These are phyloP conservation scores for Beauveria sp. DNA, from an alignment of 2,329 filamentous ascomycete species.

Conservation along the genomic window DNA sequence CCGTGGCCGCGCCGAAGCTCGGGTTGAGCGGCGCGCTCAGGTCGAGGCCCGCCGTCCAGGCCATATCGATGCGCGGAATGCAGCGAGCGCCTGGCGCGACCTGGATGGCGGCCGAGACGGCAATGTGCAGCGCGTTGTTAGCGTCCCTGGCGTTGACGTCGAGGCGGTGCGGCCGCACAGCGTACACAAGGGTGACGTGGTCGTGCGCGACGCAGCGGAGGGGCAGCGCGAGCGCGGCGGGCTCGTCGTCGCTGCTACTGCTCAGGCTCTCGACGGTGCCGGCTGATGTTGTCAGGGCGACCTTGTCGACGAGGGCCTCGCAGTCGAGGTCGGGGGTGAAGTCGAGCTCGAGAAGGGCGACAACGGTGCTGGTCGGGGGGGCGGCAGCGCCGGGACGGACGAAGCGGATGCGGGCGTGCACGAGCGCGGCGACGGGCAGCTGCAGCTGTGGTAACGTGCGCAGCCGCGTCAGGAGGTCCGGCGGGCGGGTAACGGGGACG, in stretches of 20 bases:
- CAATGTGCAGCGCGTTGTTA: conserved; percentile 48
- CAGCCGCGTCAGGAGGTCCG: conserved; percentile 56
- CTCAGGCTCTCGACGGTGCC: conserved; percentile 50
- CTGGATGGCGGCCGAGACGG: conserved; percentile 52
- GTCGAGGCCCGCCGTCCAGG: conserved; percentile 62
- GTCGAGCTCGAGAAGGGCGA: conserved; percentile 67
- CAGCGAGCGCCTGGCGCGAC: conserved; percentile 46
- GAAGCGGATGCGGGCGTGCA: conserved; percentile 68
- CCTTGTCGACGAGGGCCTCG: conserved; percentile 52
- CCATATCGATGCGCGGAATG: conserved; percentile 53
- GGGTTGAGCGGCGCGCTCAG: conserved; percentile 60
- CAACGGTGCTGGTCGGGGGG: conserved; percentile 51
- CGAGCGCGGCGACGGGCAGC: conserved; percentile 57
- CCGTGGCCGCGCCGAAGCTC: conserved; percentile 47
- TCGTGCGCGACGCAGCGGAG: conserved; percentile 62
- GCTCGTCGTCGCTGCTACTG: conserved; percentile 17
- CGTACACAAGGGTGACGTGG: conserved; percentile 42
- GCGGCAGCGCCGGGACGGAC: conserved; percentile 52
- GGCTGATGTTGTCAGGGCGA: conserved; percentile 49
- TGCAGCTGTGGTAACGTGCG: conserved; percentile 55
- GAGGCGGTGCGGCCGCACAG: conserved; percentile 34
- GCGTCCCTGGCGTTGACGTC: conserved; percentile 38
- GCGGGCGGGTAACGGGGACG: conserved; percentile 55
- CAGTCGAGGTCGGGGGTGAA: conserved; percentile 64
- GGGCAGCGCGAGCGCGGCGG: conserved; percentile 42